phyloP scores from a whole-genome alignment of 2,329 filamentous ascomycete genomes.

The Scleromitrula shiraiana region DNA sequence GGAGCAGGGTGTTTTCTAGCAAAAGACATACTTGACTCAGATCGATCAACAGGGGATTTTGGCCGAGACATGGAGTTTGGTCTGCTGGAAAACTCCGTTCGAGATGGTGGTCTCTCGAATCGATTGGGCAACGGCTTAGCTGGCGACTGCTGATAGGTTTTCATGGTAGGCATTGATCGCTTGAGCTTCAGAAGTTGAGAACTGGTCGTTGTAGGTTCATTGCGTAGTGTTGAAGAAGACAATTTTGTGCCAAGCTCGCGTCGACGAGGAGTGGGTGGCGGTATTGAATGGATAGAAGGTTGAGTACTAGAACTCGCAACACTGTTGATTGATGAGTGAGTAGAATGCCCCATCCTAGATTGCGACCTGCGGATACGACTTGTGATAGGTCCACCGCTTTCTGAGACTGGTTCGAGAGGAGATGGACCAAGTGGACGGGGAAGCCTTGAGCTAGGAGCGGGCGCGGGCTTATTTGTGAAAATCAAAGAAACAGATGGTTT shows the following conservation, averaged over 20 bases:
- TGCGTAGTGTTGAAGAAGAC: slow-evolving; percentile 46
- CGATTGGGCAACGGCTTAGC: slow-evolving; percentile 41
- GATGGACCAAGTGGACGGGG: slow-evolving; percentile 67
- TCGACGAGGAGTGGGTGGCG: slow-evolving; percentile 52
- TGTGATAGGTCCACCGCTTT: slow-evolving; percentile 68
- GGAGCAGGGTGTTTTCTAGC: slow-evolving; percentile 56
- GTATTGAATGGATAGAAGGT: slow-evolving; percentile 44
- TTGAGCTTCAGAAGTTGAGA: slow-evolving; percentile 58
- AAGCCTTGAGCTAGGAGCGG: slow-evolving; percentile 56
- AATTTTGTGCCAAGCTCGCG: slow-evolving; percentile 49
- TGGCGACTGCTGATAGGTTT: slow-evolving; percentile 40
- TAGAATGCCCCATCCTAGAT: slow-evolving; percentile 60
- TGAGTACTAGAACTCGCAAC: slow-evolving; percentile 53
- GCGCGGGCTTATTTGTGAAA: slow-evolving; percentile 72
- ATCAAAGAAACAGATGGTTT: slow-evolving; percentile 78
- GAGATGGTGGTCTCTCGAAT: slow-evolving; percentile 52
- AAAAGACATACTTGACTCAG: slow-evolving; percentile 44
- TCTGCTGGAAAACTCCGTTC: slow-evolving; percentile 40
- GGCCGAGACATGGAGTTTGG: slow-evolving; percentile 48
- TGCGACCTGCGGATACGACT: slow-evolving; percentile 53
- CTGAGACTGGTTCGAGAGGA: slow-evolving; percentile 85
- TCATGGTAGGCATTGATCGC: slow-evolving; percentile 55
- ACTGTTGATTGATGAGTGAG: slow-evolving; percentile 61
- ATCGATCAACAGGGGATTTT: slow-evolving; percentile 61
- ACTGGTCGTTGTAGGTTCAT: slow-evolving; percentile 56